Conservation (phyloP, 306 rosid species). For the Prosopis cineraria region DNA sequence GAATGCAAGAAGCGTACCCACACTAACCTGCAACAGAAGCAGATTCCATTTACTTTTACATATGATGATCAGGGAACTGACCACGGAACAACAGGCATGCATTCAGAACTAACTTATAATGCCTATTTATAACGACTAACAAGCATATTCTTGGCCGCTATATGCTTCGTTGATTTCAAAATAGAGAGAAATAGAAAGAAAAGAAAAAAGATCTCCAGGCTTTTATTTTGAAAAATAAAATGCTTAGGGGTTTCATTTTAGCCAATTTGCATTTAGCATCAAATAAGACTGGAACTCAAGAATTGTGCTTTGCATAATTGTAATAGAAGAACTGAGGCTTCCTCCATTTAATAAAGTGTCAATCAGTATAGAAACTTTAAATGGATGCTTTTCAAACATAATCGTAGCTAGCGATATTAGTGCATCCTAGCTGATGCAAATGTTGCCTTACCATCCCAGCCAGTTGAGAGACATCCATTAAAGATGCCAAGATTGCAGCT, state of each 20-base stretch:
- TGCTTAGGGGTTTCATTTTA: conserved; percentile 1
- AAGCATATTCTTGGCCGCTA: neutral
- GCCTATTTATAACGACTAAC: neutral
- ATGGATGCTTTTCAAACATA: conserved; percentile 3
- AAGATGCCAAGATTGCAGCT: conserved; percentile 71
- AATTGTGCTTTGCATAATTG: neutral
- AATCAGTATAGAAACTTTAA: neutral
- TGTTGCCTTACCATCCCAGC: conserved; percentile 85
- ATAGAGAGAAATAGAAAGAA: neutral
- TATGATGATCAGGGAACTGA: neutral
- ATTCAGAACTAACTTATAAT: conserved; percentile 6
- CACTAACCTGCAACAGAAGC: conserved; percentile 71
- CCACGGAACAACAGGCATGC: neutral
- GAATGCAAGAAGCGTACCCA: conserved; percentile 92
- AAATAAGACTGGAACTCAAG: neutral
- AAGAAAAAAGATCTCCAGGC: neutral
- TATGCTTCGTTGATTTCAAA: neutral
- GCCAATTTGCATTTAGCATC: neutral
- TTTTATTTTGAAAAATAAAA: neutral
- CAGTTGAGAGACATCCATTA: conserved; percentile 82
- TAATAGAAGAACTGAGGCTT: neutral
- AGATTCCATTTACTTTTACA: conserved; percentile 27
- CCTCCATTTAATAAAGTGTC: neutral
- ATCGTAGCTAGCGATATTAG: conserved; percentile 1
- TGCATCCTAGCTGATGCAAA: conserved; percentile 9